Evolutionary conservation across 164 flowering plant species (phyloP).

Genomic region (Aristolochia fimbriata): DNA sequence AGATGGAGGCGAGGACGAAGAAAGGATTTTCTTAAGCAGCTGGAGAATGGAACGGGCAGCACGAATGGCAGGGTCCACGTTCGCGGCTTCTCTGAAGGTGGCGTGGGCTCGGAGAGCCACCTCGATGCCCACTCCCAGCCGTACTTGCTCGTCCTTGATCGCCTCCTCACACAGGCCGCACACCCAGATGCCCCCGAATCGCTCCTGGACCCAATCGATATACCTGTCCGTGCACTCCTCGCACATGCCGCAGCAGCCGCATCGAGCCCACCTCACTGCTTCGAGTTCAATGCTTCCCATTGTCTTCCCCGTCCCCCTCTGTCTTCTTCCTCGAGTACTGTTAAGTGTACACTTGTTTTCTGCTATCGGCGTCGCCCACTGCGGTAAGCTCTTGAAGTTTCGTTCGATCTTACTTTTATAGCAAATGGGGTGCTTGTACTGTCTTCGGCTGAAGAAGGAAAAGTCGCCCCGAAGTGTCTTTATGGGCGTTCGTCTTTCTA

Average conservation of each 20-base stretch:
- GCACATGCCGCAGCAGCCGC: constrained; percentile 21
- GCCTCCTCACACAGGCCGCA: constrained; percentile 22
- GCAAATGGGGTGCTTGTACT: too few species aligned
- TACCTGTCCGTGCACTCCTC: constrained; percentile 21
- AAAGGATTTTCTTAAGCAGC: constrained; percentile 15
- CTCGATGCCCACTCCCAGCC: constrained; percentile 15
- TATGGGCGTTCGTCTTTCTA: too few species aligned
- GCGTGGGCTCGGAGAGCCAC: constrained; percentile 15
- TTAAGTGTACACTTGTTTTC: background rate
- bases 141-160: constrained; percentile 18
- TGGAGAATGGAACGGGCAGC: constrained; percentile 11
- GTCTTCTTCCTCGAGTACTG: background rate
- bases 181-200: constrained; percentile 16
- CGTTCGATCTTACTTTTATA: background rate
- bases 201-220: constrained; percentile 15
- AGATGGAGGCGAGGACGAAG: constrained; percentile 3
- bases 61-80: constrained; percentile 7
- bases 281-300: constrained; percentile 11
- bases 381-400: background rate
- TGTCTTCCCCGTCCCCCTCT: background rate
- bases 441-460: too few species aligned
- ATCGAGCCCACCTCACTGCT: constrained; percentile 11
- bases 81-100: constrained; percentile 8
- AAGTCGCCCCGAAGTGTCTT: too few species aligned
- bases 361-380: background rate